Percentiles rank a stretch among this genome's conserved stretches.
phyloP scores from a whole-genome alignment of 2,329 filamentous ascomycete genomes.

The Ceratocystis ficicola region DNA sequence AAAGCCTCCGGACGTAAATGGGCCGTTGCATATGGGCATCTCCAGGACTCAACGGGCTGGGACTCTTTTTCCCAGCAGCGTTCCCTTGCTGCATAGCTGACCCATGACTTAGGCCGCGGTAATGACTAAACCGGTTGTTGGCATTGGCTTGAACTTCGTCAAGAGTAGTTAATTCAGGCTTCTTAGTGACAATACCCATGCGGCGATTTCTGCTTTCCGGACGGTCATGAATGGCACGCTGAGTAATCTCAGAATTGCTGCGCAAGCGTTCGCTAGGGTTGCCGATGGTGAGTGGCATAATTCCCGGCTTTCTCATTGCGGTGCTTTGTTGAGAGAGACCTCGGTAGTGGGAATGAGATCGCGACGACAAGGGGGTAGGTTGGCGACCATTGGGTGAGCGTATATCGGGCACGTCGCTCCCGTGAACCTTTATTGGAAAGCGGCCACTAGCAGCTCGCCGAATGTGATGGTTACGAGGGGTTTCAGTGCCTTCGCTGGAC shows the following conservation, averaged over 20 bases:
- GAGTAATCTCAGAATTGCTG: constrained; percentile 52
- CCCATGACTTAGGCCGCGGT: constrained; percentile 54
- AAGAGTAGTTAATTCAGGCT: constrained; percentile 49
- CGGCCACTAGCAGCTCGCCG: constrained; percentile 52
- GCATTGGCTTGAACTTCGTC: constrained; percentile 45
- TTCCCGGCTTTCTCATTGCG: constrained; percentile 47
- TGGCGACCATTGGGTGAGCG: constrained; percentile 48
- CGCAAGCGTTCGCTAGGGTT: constrained; percentile 56
- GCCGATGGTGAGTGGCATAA: constrained; percentile 58
- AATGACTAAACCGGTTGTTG: constrained; percentile 54
- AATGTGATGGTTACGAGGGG: constrained; percentile 57
- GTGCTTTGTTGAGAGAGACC: constrained; percentile 57
- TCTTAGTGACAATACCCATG: constrained; percentile 53
- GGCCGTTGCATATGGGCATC: constrained; percentile 47
- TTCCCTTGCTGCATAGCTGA: constrained; percentile 50
- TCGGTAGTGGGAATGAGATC: constrained; percentile 59
- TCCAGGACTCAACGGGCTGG: constrained; percentile 48
- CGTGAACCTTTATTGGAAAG: constrained; percentile 61
- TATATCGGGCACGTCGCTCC: constrained; percentile 53
- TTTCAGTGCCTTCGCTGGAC: constrained; percentile 64
- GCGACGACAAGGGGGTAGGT: constrained; percentile 64
- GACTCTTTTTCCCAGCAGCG: constrained; percentile 29
- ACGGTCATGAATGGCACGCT: constrained; percentile 36
- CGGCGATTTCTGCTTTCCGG: constrained; percentile 45
- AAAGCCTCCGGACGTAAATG: constrained; percentile 51